Base-by-base conservation (phyloP, 805 yeast species). In the Alloascoidea hylecoeti region DNA sequence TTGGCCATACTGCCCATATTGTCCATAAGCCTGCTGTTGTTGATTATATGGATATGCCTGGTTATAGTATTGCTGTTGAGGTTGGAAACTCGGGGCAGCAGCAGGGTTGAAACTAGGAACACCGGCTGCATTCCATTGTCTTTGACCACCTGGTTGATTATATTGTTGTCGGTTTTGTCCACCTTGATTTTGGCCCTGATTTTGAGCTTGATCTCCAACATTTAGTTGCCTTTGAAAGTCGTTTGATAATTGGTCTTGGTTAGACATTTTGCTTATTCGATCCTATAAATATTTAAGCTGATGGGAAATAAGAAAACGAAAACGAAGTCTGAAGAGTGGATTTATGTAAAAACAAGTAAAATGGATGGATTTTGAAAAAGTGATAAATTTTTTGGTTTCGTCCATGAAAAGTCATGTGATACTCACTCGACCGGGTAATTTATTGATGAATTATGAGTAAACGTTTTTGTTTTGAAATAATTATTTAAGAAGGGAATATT, bases 111-210 rank as follows among this genome's bases (percentile, higher is more conserved):
- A 58, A 16, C 58, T 42, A 41, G 50, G 63, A 33, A 53, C 32
- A 46, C 56, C 51, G 39, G 59, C 64, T 28, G 44, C 43, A 35
- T 75, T 74, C 39, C 68, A 70, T 54, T 72, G 71, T 12, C 70
- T 37, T 43, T 64, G 63, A 6, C 69, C 68, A 30, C 60, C 61
- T 44, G 60, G 63, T 18, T 80, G 74, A 47, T 75, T 70, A 56
- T 50, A 72, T 37, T 52, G 64, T 36, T 57, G 63, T 38, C 47
- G 44, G 48, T 56, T 55, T 46, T 58, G 63, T 39, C 56, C 57
- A 16, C 51, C 53, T 45, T 55, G 55, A 2, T 41, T 41, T 19
- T 45, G 45, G 16, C 46, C 51, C 35, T 40, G 46, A n/a, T n/a
- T n/a, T n/a, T n/a, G n/a, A n/a, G n/a, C n/a, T n/a, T n/a, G n/a